Evolutionary conservation across 306 rosid species (phyloP), one percentile per base, ranked within the genome.

Genomic region (Vigna radiata): DNA sequence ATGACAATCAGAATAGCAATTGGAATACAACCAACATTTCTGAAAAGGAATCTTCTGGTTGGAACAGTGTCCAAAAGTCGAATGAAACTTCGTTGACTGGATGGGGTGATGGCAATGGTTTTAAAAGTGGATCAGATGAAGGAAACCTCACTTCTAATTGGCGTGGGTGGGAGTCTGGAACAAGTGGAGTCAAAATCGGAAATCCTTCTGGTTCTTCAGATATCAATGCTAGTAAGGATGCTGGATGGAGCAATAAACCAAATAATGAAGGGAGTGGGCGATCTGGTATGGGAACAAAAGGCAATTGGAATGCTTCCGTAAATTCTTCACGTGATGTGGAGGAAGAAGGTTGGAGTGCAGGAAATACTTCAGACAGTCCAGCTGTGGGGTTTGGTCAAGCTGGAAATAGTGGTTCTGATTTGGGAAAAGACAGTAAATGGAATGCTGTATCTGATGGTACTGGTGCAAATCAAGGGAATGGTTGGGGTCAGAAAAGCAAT

Each of bases 31-130:
- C 76, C 47, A 61, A 63, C 21, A 12, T 37, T 58, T 47, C 64
- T 43, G 71, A 48, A 79, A 75, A 16, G 1, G 63, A 63, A 43
- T 58, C 81, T 25, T 62, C 82, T 58, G 64, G 55, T 54, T 84
- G 87, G 87, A 71, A 49, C 70, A 64, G 33, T 49, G 54, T 54
- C n/a, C 72, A 70, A 55, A 47, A 31, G 18, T 49, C 80, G 31
- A 61, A 68, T 50, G 77, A 50, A 68, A 47, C 54, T 58, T 55
- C 83, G 21, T 73, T 76, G 3, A 15, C 81, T 65, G 87, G 78
- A 36, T 84, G 87, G 88, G 79, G 84, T 25, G 82, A 66, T 37
- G 79, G 49, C 27, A 44, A n/a, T 62, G 58, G 44, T 61, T 12
- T 39, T 33, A 83, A 79, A 62, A 74, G 75, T 83, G 86, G 78